Evolutionary conservation across 192 early-diverging fungal genomes (phyloP).

Genomic region (Gigaspora rosea): DNA sequence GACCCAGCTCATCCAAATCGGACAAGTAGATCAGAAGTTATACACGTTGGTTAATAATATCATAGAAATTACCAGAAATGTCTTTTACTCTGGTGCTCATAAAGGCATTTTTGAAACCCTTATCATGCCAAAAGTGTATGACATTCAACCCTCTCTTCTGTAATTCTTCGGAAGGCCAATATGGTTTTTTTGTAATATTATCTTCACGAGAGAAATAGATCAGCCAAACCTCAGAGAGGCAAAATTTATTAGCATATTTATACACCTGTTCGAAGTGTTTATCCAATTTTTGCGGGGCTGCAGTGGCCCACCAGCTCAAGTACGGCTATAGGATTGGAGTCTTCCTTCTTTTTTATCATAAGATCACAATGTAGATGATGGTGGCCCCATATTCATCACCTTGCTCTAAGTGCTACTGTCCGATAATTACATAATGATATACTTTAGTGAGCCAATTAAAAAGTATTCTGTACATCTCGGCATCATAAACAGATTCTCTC

Average conservation of each 20-base stretch:
- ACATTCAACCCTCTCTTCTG: slow-evolving; percentile 9
- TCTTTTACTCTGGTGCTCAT: slow-evolving; percentile 33
- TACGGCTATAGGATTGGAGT: slow-evolving; percentile 7
- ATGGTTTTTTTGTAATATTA: slow-evolving; percentile 20
- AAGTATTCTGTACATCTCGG: slow-evolving; percentile 34
- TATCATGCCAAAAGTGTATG: slow-evolving; percentile 33
- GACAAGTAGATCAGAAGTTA: too few relatives aligned
- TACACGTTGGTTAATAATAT: slow-evolving; percentile 1
- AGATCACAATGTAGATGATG: slow-evolving; percentile 2
- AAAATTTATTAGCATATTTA: slow-evolving; percentile 28
- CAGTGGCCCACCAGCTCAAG: slow-evolving; percentile 36
- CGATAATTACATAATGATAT: slow-evolving; percentile 25
- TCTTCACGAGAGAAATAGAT: slow-evolving; percentile 37
- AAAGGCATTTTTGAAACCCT: slow-evolving; percentile 28
- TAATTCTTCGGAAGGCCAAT: slow-evolving; percentile 15
- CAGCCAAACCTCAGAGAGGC: slow-evolving; percentile 23
- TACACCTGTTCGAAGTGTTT: slow-evolving; percentile 24
- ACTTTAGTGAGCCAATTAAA: slow-evolving; percentile 27
- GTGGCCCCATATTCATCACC: neutral
- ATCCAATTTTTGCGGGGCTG: slow-evolving; percentile 16
- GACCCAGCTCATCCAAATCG: too few relatives aligned
- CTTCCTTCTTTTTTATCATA: slow-evolving; percentile 10
- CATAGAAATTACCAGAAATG: neutral
- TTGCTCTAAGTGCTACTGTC: slow-evolving; percentile 31
- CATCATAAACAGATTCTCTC: slow-evolving; percentile 35